Conservation (phyloP, 176 grass and related monocot species). For the maize (Zea mays) region Zm-B73-REFERENCE-NAM-5.0 NC_050102.1:23138501-23139000, state of each 20-base stretch:
- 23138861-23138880: too few species aligned
- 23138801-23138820: too few species aligned
- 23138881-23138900: neutral
- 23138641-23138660: neutral
- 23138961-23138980: conserved; percentile 14
- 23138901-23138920: neutral
- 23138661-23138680: too few species aligned
- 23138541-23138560: conserved; percentile 92
- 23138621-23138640: conserved; percentile 69
- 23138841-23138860: too few species aligned
- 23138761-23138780: too few species aligned
- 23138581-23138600: conserved; percentile 89
- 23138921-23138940: neutral
- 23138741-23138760: too few species aligned
- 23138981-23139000: neutral
- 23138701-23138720: too few species aligned
- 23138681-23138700: too few species aligned
- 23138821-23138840: too few species aligned
- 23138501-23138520: neutral
- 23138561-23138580: conserved; percentile 93
- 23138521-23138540: conserved; percentile 43
- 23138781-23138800: too few species aligned
- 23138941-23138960: neutral
- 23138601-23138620: conserved; percentile 74
- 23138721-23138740: too few species aligned